Evolutionary conservation across 352 stramenopile species (phyloP).

Genomic region (Phytophthora palmivora): DNA sequence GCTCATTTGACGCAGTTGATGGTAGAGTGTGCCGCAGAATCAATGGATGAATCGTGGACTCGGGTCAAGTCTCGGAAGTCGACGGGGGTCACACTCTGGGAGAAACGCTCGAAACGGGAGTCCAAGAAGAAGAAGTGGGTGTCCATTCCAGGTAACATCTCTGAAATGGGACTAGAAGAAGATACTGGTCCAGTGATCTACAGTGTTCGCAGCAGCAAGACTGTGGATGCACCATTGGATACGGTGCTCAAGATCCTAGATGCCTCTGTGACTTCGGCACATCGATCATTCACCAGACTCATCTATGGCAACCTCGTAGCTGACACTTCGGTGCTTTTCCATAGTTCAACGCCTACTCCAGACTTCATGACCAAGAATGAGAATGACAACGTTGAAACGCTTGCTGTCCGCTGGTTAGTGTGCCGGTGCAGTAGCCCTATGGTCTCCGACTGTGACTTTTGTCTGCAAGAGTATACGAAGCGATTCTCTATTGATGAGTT

Average conservation of each 20-base stretch:
- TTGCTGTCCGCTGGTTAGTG: constrained; percentile 78
- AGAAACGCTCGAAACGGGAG: constrained; percentile 45
- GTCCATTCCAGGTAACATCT: not conserved
- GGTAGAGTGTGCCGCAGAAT: constrained; percentile 34
- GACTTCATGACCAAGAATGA: constrained; percentile 14
- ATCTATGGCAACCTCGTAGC: constrained; percentile 77
- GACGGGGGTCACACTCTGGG: constrained; percentile 51
- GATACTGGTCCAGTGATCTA: constrained; percentile 33
- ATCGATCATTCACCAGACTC: constrained; percentile 78
- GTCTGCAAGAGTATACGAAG: constrained; percentile 75
- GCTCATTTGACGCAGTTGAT: constrained; percentile 42
- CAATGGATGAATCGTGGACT: constrained; percentile 22
- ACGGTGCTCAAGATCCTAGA: constrained; percentile 71
- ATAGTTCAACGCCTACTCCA: constrained; percentile 39
- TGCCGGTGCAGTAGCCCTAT: constrained; percentile 71
- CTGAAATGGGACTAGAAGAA: constrained; percentile 5
- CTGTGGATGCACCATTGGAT: constrained; percentile 58
- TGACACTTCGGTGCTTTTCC: constrained; percentile 80
- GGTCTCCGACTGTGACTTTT: constrained; percentile 76
- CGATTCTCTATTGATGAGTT: constrained; percentile 63
- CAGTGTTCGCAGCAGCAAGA: constrained; percentile 65
- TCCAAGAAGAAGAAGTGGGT: constrained; percentile 28
- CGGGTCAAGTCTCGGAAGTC: constrained; percentile 44
- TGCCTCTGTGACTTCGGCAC: constrained; percentile 53
- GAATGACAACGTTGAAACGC: constrained; percentile 41